Percentiles rank a stretch among this genome's conserved stretches.
phyloP scores from a whole-genome alignment of 2,329 filamentous ascomycete genomes.

The Curvularia eragrostidis region DNA sequence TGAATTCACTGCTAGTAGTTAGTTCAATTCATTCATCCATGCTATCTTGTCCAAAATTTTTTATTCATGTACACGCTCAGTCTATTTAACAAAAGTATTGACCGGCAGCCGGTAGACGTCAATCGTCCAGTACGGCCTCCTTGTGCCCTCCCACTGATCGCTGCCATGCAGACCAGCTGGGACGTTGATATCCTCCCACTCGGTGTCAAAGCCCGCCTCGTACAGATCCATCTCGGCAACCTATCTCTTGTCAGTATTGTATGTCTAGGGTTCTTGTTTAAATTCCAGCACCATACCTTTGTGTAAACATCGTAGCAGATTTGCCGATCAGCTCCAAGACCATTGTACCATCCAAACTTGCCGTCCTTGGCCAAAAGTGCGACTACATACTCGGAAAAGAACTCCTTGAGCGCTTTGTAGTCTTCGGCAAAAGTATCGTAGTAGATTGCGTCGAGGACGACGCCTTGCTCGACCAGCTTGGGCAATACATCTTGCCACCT shows the following conservation, averaged over 20 bases:
- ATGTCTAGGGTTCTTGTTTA: neutral
- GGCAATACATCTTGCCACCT: conserved; percentile 84
- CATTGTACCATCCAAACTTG: conserved; percentile 50
- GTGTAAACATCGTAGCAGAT: conserved; percentile 52
- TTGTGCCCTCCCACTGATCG: conserved; percentile 46
- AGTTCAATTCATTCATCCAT: no score
- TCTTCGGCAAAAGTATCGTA: conserved; percentile 51
- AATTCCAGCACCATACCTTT: conserved; percentile 33
- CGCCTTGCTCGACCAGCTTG: conserved; percentile 69
- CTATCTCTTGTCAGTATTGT: conserved; percentile 21
- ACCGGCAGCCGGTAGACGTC: conserved; percentile 46
- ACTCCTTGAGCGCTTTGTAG: conserved; percentile 48
- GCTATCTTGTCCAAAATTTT: neutral
- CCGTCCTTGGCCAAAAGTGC: conserved; percentile 43
- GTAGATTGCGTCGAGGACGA: conserved; percentile 74
- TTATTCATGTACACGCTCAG: neutral
- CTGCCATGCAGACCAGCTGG: conserved; percentile 43
- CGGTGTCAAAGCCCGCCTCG: conserved; percentile 47
- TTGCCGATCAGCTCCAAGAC: conserved; percentile 47
- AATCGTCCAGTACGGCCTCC: conserved; percentile 49
- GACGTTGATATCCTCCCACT: conserved; percentile 47
- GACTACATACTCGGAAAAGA: conserved; percentile 48
- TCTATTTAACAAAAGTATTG: conserved; percentile 45
- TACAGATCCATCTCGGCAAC: conserved; percentile 48
- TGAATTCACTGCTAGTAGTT: no score